Base-by-base conservation (phyloP, 306 rosid species). In the Ammopiptanthus mongolicus region DNA sequence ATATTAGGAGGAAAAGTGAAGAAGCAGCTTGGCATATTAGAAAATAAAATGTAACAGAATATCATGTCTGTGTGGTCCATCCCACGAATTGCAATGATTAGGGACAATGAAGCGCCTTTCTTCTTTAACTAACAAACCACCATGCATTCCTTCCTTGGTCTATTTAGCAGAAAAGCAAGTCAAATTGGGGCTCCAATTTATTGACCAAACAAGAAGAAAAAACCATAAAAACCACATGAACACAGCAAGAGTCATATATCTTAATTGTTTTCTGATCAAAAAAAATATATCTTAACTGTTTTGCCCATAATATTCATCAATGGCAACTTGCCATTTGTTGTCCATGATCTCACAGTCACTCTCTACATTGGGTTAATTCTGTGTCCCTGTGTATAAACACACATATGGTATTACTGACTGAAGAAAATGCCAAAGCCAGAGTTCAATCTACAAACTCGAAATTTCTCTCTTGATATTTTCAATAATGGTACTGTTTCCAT, bases 381-480 rank as follows among this genome's bases (percentile, higher is more conserved):
- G 28, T 6, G 6, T 15, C n/a, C n/a, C n/a, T 8, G 15, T 51
- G 44, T 37, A 2, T 37, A 37, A 9, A 37, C 44, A 37, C 2
- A 11, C 9, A 44, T 64, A 71, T 12, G 36, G 37, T 55, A 2
- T 4, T 9, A 55, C 31, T 21, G 5, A 55, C 31, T 21, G 5
- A 8, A 29, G 23, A 44, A 67, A 61, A 73, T 5, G 2, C 0
- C 0, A 39, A 62, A 47, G 3, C 0, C n/a, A 65, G 59, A 28
- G 5, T 71, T 44, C 17, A 77, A 29, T 46, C 76, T 77, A 81
- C 58, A 84, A 56, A 67, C 61, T 58, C 75, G 69, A 28, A 48
- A 84, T 84, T 29, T 81, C 83, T 37, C 34, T 69, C 79, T 73
- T 84, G 48, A 84, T 81, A 25, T 77, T 77, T 10, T 84, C 83